Evolutionary conservation across 148 eudicot genomes (phyloP).

Genomic region (Rhododendron molle): DNA sequence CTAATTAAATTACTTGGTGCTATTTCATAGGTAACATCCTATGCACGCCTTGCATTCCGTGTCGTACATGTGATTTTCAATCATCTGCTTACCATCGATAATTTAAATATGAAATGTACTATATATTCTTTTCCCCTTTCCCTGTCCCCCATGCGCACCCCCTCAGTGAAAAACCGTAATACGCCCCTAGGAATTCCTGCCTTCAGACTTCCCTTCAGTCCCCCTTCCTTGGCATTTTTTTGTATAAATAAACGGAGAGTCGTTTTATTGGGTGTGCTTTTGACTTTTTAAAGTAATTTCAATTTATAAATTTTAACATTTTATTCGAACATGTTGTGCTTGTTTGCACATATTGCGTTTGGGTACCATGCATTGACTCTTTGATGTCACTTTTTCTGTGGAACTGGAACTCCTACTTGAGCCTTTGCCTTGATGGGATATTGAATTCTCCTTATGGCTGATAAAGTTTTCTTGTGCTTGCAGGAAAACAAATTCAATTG

Average conservation of each 20-base stretch:
- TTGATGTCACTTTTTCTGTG: neutral
- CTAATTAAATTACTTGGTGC: neutral
- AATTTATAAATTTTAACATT: neutral
- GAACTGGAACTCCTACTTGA: neutral
- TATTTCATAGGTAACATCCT: neutral
- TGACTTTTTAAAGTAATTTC: neutral
- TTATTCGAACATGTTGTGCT: neutral
- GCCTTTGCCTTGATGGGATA: constrained; percentile 1
- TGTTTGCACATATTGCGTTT: neutral
- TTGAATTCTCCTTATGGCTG: constrained; percentile 14
- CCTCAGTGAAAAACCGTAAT: neutral
- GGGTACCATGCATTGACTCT: neutral
- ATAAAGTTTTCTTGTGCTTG: constrained; percentile 20
- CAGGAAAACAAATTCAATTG: constrained; percentile 86
- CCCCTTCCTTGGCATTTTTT: neutral
- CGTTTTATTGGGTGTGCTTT: neutral
- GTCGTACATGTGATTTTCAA: neutral
- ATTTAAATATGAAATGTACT: neutral
- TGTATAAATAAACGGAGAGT: neutral
- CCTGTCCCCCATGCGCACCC: neutral
- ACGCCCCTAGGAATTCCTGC: neutral
- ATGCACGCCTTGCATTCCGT: neutral
- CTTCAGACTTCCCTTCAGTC: neutral
- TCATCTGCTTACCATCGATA: neutral
- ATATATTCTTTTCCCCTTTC: neutral